Conservation (phyloP, 2,329 filamentous ascomycete species). For the Trichoderma harzianum region DNA sequence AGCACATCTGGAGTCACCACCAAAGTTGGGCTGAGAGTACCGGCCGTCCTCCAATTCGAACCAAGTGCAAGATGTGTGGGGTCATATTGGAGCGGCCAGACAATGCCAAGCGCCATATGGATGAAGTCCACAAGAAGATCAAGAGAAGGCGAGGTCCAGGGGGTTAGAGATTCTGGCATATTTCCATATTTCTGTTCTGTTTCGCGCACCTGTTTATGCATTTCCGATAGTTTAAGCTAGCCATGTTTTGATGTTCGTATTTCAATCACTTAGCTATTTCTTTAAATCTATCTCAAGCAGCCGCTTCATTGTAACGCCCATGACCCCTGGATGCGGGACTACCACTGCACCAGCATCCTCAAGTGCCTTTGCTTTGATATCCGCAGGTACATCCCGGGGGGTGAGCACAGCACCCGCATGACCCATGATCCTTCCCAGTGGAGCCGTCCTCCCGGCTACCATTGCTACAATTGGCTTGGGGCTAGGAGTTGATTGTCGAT, state of each 20-base stretch:
- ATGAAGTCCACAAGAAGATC: background rate
- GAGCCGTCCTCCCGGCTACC: conserved; percentile 62
- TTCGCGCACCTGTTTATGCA: background rate
- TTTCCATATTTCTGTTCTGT: background rate
- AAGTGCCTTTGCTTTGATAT: conserved; percentile 33
- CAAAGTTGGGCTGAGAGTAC: background rate
- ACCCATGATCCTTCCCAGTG: conserved; percentile 63
- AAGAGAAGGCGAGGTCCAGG: conserved; percentile 13
- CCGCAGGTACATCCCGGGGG: conserved; percentile 31
- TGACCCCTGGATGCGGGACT: conserved; percentile 38
- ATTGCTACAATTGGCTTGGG: conserved; percentile 65
- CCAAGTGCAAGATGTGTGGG: background rate
- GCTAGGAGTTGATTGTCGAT: conserved; percentile 51
- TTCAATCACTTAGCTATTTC: background rate
- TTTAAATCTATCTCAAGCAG: conserved; percentile 25
- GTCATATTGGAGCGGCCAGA: conserved; percentile 1
- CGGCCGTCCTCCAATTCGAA: background rate
- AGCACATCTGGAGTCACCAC: conserved; percentile 14
- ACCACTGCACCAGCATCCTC: conserved; percentile 35
- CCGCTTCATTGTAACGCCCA: conserved; percentile 35
- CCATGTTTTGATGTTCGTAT: background rate
- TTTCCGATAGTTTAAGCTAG: background rate
- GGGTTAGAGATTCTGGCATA: background rate
- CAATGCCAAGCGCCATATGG: background rate
- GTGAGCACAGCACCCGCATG: conserved; percentile 63